Base-by-base conservation (phyloP, 768 basidiomycete species). In the Suillus spraguei region DNA sequence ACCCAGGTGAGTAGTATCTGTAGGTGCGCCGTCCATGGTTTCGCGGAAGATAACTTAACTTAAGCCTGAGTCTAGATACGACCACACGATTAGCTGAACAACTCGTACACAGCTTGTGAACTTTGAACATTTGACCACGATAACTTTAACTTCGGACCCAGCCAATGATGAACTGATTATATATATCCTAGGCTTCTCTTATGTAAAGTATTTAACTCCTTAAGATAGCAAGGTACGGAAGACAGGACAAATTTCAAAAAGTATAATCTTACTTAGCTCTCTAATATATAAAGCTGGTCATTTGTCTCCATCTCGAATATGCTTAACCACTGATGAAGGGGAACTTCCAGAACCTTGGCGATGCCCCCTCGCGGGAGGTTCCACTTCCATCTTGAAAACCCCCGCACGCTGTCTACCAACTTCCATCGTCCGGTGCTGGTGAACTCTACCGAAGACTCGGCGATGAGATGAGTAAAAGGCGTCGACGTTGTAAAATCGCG, bases 401-500 rank as follows among this genome's bases (percentile, higher is more conserved):
- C 82, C 1, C 70, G 64, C 42, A 91, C 77, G 7, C 70, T 68
- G 8, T 78, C 80, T 9, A 83, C 76, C 4, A 79, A 69, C 22
- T 64, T 67, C 88, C 87, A 90, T 33, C 66, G 60, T 47, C 61
- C 56, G 64, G 65, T 41, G 65, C 61, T 61, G 68, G 69, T 42
- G 38, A 58, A 58, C 24, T 58, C 56, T 67, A 72, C 68, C 42
- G 68, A 63, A 22, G 72, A 67, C 69, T 91, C 90, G 0, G 83
- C 74, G 60, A 94, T 86, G 56, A 87, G 76, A 70, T 93, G 89
- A 1, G 91, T 88, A 67, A 89, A 81, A 8, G 74, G 68, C 13
- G 76, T 66, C 24, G 76, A 67, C 0, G 70, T 68, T 4, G 83
- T 78, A 60, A 88, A 77, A 14, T 77, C 70, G 1, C 63, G 56